These are phyloP conservation scores for Penicillium bovifimosum DNA, from an alignment of 495 filamentous ascomycete genomes.

Conservation along the genomic window DNA sequence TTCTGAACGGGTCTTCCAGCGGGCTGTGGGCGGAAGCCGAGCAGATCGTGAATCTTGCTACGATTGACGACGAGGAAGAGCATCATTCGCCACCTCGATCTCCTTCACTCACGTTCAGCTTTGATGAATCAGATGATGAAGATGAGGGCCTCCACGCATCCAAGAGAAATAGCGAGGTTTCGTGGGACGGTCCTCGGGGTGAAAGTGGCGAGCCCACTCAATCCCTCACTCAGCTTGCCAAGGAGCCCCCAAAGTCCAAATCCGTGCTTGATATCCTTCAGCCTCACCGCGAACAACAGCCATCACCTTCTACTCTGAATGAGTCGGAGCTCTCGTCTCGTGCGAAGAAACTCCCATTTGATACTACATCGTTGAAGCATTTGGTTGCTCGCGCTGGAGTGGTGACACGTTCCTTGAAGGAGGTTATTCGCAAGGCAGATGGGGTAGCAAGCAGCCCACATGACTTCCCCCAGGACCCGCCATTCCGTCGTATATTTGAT, in stretches of 20 bases:
- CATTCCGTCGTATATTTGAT: slow-evolving; percentile 44
- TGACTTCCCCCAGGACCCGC: slow-evolving; percentile 31
- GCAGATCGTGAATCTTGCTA: slow-evolving; percentile 79
- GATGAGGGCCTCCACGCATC: slow-evolving; percentile 46
- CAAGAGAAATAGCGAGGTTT: slow-evolving; percentile 34
- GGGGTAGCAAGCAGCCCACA: slow-evolving; percentile 59
- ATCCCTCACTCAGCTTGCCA: slow-evolving; percentile 19
- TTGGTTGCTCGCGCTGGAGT: slow-evolving; percentile 78
- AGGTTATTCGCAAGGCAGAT: slow-evolving; percentile 74
- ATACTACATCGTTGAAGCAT: slow-evolving; percentile 82
- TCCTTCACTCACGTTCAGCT: slow-evolving; percentile 49
- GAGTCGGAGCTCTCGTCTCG: slow-evolving; percentile 39
- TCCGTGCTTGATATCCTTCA: slow-evolving; percentile 83
- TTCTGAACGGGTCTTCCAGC: slow-evolving; percentile 56
- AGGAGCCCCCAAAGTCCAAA: slow-evolving; percentile 58
- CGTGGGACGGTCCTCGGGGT: slow-evolving; percentile 20
- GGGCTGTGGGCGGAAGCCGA: slow-evolving; percentile 81
- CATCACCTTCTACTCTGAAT: slow-evolving; percentile 39
- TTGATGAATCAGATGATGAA: slow-evolving; percentile 57
- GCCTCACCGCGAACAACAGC: slow-evolving; percentile 50
- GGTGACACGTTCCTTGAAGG: slow-evolving; percentile 66
- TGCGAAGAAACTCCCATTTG: slow-evolving; percentile 79
- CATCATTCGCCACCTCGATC: slow-evolving; percentile 44
- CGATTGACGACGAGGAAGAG: slow-evolving; percentile 70
- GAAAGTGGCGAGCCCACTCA: not conserved